Percentiles rank a stretch among this genome's conserved stretches.
Conservation (phyloP, 208 protist genomes). For the Entamoeba histolytica region DNA sequence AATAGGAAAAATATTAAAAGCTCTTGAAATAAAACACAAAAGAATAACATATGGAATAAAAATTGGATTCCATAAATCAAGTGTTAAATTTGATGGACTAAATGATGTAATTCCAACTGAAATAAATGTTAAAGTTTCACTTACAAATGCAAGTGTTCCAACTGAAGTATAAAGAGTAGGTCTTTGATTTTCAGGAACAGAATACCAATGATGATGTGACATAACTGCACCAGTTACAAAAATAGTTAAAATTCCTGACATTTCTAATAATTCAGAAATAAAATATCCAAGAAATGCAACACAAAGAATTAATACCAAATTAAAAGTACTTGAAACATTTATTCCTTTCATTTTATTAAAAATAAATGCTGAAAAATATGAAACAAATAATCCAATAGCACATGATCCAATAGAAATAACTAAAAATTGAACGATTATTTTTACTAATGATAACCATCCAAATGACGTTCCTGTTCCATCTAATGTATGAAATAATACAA, state of each 20-base stretch:
- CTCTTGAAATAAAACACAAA: neutral
- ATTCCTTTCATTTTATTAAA: neutral
- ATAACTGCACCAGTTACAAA: neutral
- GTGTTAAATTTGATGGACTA: neutral
- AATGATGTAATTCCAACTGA: neutral
- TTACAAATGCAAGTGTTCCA: neutral
- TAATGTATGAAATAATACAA: slow-evolving; percentile 20
- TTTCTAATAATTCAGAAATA: neutral
- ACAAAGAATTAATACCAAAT: neutral
- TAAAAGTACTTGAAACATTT: neutral
- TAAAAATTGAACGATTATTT: neutral
- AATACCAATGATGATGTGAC: neutral
- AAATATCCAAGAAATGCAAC: neutral
- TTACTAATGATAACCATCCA: neutral
- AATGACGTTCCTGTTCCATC: neutral
- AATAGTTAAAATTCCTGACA: slow-evolving; percentile 5
- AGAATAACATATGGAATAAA: neutral
- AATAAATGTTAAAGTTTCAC: neutral
- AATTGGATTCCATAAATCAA: neutral
- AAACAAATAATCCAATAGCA: neutral
- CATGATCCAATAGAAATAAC: neutral
- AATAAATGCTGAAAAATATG: neutral
- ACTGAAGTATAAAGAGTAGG: neutral
- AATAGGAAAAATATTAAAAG: slow-evolving; percentile 15
- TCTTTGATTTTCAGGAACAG: neutral